Percentiles rank a stretch among this genome's conserved stretches.
Conservation (phyloP, 225 moss, liverwort and hornwort genomes). For the Neckera pumila region DNA sequence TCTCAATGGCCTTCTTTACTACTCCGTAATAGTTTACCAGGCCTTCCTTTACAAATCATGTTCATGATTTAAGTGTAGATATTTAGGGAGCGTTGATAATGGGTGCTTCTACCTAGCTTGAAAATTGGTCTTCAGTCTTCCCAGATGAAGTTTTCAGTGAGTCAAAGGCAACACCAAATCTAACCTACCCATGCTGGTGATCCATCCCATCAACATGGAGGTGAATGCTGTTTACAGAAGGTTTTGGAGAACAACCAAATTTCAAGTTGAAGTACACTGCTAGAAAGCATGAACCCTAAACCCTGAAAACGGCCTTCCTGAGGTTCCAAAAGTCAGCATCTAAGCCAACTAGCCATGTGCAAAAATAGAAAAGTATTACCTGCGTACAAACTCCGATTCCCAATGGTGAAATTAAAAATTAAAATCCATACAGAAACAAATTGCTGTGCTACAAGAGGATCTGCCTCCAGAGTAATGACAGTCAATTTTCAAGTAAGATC, state of each 20-base stretch:
- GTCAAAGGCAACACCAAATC: constrained; percentile 5
- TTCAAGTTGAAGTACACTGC: neutral
- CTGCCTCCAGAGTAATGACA: neutral
- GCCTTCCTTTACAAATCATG: neutral
- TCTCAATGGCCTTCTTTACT: neutral
- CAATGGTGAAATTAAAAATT: neutral
- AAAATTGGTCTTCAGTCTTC: neutral
- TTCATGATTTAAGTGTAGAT: neutral
- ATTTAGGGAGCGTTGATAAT: no score
- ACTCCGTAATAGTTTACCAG: accelerated
- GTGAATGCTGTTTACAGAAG: neutral
- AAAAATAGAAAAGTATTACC: neutral
- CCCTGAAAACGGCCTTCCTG: neutral
- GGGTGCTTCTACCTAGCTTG: neutral
- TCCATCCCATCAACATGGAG: constrained; percentile 11
- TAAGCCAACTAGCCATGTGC: neutral
- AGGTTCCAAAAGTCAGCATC: neutral
- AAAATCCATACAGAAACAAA: neutral
- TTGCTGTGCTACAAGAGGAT: neutral
- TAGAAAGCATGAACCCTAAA: neutral
- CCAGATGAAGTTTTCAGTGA: neutral
- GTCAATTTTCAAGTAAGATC: neutral
- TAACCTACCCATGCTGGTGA: constrained; percentile 7
- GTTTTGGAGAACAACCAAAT: neutral
- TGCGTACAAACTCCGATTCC: neutral